phyloP scores from a whole-genome alignment of 2,329 filamentous ascomycete genomes.

The Colletotrichum kahawae region DNA sequence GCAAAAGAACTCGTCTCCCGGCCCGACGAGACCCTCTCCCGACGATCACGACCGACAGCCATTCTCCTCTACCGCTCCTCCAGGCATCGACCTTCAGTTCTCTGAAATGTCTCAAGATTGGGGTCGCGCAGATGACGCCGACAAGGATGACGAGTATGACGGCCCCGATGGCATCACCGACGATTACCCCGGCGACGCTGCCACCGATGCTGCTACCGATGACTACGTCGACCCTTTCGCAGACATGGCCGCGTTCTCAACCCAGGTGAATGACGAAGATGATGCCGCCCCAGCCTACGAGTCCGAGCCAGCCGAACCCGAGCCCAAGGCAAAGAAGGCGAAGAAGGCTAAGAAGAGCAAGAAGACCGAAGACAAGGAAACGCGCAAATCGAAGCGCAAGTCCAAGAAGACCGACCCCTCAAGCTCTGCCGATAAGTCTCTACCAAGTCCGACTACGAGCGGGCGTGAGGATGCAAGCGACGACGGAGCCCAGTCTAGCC shows the following conservation, averaged over 20 bases:
- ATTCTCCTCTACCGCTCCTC: slow-evolving; percentile 8
- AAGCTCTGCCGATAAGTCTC: not conserved
- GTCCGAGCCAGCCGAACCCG: not conserved
- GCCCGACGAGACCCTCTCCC: not conserved
- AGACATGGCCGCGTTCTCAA: slow-evolving; percentile 14
- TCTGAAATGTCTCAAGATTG: not conserved
- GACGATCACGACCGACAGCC: not conserved
- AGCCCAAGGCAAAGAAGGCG: not conserved
- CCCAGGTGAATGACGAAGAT: not conserved
- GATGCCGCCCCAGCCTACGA: not conserved
- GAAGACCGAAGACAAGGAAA: not conserved
- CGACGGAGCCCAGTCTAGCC: not conserved
- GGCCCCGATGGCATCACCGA: not conserved
- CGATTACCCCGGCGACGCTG: not conserved
- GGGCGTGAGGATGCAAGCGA: not conserved
- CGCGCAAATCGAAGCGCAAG: not conserved
- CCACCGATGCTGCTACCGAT: not conserved
- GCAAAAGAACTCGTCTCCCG: slow-evolving; percentile 13
- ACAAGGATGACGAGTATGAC: not conserved
- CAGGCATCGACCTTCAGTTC: not conserved
- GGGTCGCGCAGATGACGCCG: not conserved
- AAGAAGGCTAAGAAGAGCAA: not conserved
- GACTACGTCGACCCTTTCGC: slow-evolving; percentile 15
- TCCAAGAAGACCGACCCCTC: not conserved
- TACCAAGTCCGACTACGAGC: not conserved